phyloP scores from a whole-genome alignment of 139 green algal genomes.

The Marvania coccoides region DNA sequence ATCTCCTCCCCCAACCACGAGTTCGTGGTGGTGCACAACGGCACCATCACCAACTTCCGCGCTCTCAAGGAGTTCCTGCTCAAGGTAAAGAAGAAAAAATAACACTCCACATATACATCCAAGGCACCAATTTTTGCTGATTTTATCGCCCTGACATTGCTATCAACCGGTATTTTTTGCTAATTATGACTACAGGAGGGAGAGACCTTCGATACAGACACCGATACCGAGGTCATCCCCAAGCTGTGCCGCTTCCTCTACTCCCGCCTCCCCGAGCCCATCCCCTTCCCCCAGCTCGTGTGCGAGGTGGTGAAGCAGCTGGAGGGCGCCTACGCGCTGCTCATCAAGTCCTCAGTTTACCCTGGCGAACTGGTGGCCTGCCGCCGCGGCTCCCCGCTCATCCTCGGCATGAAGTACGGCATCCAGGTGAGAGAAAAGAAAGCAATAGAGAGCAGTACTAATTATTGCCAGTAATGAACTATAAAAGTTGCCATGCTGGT shows the following conservation, averaged over 20 bases:
- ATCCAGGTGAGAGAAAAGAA: slow-evolving; percentile 21
- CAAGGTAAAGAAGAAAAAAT: too few species aligned
- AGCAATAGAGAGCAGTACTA: neutral
- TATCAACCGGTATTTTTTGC: too few species aligned
- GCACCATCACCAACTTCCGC: slow-evolving; percentile 99
- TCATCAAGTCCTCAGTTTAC: slow-evolving; percentile 93
- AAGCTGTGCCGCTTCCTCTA: slow-evolving; percentile 90
- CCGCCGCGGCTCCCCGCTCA: slow-evolving; percentile 88
- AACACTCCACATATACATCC: too few species aligned
- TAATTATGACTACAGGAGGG: too few species aligned
- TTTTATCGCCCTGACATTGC: too few species aligned
- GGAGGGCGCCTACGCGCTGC: slow-evolving; percentile 93
- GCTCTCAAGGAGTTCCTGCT: slow-evolving; percentile 84
- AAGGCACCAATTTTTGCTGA: too few species aligned
- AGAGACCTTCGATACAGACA: slow-evolving; percentile 90
- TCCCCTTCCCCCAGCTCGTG: slow-evolving; percentile 68
- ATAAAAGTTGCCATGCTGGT: neutral
- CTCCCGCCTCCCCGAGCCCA: slow-evolving; percentile 49
- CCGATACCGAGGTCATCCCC: slow-evolving; percentile 97
- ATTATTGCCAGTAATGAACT: neutral
- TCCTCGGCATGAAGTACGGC: slow-evolving; percentile 77
- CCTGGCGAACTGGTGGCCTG: slow-evolving; percentile 94
- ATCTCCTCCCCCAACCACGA: slow-evolving; percentile 51
- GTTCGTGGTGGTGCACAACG: slow-evolving; percentile 99
- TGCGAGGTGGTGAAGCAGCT: slow-evolving; percentile 95